These are phyloP conservation scores for Phoma sp. DNA, from an alignment of 2,329 filamentous ascomycete species.

Conservation along the genomic window DNA sequence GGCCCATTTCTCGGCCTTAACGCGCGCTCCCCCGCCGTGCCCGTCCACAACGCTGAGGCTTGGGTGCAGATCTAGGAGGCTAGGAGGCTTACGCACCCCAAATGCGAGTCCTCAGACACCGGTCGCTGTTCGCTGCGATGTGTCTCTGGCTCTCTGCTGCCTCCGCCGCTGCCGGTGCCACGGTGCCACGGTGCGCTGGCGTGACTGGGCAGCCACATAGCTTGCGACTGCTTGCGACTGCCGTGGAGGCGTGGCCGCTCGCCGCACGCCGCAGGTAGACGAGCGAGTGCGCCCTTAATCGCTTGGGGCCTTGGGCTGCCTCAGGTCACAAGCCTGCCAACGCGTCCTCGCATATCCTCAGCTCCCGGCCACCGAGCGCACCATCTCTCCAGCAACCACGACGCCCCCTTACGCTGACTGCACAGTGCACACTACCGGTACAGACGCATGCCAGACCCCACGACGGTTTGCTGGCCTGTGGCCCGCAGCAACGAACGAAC, in stretches of 20 bases:
- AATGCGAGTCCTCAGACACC: slow-evolving; percentile 6
- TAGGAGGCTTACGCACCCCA: slow-evolving; percentile 6
- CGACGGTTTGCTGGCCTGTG: slow-evolving; percentile 12
- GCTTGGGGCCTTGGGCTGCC: slow-evolving; percentile 15
- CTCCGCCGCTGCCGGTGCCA: not conserved
- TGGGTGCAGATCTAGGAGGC: not conserved
- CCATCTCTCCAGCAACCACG: slow-evolving; percentile 15
- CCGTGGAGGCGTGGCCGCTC: not conserved
- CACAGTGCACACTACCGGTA: not conserved
- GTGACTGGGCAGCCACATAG: slow-evolving; percentile 11
- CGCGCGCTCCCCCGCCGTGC: not conserved
- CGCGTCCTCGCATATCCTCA: slow-evolving; percentile 12
- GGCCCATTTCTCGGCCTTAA: not conserved
- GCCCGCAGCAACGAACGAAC: slow-evolving; percentile 8
- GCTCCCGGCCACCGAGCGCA: slow-evolving; percentile 7
- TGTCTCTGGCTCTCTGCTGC: not conserved
- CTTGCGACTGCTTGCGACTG: not conserved
- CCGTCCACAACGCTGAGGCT: not conserved
- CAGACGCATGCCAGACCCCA: slow-evolving; percentile 14
- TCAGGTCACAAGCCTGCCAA: slow-evolving; percentile 17
- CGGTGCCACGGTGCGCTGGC: not conserved
- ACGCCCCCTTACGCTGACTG: slow-evolving; percentile 1
- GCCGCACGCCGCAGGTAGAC: slow-evolving; percentile 1
- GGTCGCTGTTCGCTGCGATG: slow-evolving; percentile 1
- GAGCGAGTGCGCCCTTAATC: slow-evolving; percentile 2